Evolutionary conservation across 345 rosid species (phyloP).

Genomic region (Sisymbrium irio): DNA sequence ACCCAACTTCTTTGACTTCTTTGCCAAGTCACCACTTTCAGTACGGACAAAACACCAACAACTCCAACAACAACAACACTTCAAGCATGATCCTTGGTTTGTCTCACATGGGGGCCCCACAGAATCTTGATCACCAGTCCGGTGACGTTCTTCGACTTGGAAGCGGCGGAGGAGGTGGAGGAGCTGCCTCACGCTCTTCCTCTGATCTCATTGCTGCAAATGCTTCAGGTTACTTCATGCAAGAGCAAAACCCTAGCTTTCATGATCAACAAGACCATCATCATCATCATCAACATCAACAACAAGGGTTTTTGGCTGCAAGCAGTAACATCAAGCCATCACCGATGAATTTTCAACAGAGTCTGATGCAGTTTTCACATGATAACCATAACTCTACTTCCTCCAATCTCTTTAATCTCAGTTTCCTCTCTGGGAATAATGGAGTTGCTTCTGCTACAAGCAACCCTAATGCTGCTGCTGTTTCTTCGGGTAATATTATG

Average conservation of each 20-base stretch:
- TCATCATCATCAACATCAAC: slow-evolving; percentile 34
- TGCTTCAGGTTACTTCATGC: slow-evolving; percentile 52
- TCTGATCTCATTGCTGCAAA: slow-evolving; percentile 52
- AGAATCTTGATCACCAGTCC: slow-evolving; percentile 42
- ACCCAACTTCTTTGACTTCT: slow-evolving; percentile 54
- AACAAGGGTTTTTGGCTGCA: slow-evolving; percentile 40
- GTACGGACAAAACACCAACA: slow-evolving; percentile 47
- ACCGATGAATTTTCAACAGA: slow-evolving; percentile 40
- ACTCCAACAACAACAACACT: slow-evolving; percentile 41
- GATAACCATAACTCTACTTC: slow-evolving; percentile 31
- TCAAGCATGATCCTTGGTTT: slow-evolving; percentile 55
- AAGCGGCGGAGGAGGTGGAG: slow-evolving; percentile 42
- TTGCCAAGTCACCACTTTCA: slow-evolving; percentile 51
- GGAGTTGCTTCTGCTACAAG: slow-evolving; percentile 31
- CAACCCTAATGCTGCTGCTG: slow-evolving; percentile 37
- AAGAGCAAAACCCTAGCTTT: slow-evolving; percentile 49
- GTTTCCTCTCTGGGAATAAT: slow-evolving; percentile 47
- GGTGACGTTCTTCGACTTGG: slow-evolving; percentile 53
- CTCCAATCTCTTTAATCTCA: slow-evolving; percentile 50
- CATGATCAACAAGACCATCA: slow-evolving; percentile 46
- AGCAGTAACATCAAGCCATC: slow-evolving; percentile 29
- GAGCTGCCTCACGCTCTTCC: slow-evolving; percentile 35
- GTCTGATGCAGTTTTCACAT: slow-evolving; percentile 55
- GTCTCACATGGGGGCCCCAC: slow-evolving; percentile 54
- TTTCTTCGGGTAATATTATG: slow-evolving; percentile 36